These are phyloP conservation scores for Ascoidea tarda DNA, from an alignment of 805 yeast genomes.

Conservation along the genomic window DNA sequence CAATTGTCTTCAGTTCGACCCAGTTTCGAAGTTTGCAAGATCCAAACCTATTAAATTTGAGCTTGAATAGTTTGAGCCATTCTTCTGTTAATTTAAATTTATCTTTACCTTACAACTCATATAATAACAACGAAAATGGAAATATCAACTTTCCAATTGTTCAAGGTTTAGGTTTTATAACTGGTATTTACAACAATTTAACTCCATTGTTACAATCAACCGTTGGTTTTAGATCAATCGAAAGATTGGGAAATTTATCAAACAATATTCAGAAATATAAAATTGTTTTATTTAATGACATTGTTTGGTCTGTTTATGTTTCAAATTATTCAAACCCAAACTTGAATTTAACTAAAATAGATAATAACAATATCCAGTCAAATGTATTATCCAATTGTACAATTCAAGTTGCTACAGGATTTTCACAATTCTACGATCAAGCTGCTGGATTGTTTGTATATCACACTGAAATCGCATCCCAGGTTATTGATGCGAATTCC, in stretches of 20 bases:
- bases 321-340: conserved; percentile 16
- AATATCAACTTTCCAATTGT: conserved; percentile 44
- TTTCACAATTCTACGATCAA: conserved; percentile 29
- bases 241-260: conserved; percentile 19
- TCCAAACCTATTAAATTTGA: conserved; percentile 16
- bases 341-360: conserved; percentile 16
- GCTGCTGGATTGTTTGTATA: conserved; percentile 53
- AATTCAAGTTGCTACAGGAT: conserved; percentile 46
- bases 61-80: conserved; percentile 6
- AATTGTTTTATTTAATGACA: conserved; percentile 37
- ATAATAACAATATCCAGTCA: conserved; percentile 28
- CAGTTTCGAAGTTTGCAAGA: conserved; percentile 19
- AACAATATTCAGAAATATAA: conserved; percentile 36
- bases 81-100: conserved; percentile 7
- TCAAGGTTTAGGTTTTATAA: conserved; percentile 68
- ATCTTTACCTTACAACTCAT: conserved; percentile 3
- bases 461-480: conserved; percentile 23
- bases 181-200: conserved; percentile 41
- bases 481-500: no score
- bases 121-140: conserved; percentile 19
- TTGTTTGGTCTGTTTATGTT: conserved; percentile 57
- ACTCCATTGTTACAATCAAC: conserved; percentile 42
- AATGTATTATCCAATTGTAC: conserved; percentile 30
- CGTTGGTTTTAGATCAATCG: conserved; percentile 47
- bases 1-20: conserved; percentile 35